A percentile compares a stretch with the other conserved stretches of the same genome.
phyloP scores from a whole-genome alignment of 805 yeast genomes.

The Barnettozyma wickerhamii region DNA sequence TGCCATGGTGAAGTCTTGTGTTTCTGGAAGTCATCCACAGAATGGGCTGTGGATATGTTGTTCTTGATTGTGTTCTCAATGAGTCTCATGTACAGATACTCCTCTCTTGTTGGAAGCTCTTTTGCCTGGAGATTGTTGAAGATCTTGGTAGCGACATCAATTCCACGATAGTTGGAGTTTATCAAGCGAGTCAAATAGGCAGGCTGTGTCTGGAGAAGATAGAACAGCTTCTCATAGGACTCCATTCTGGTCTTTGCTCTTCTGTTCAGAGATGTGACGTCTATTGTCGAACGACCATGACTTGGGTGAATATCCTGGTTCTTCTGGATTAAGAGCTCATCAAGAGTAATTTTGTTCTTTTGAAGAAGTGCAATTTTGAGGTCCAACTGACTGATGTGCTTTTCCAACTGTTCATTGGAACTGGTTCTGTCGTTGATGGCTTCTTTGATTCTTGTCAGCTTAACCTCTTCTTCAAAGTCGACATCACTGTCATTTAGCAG shows the following conservation, averaged over 20 bases:
- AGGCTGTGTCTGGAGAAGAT: slow-evolving; percentile 80
- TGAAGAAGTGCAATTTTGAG: slow-evolving; percentile 73
- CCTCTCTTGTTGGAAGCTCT: slow-evolving; percentile 26
- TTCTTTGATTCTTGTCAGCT: slow-evolving; percentile 62
- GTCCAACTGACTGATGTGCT: slow-evolving; percentile 69
- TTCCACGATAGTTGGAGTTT: slow-evolving; percentile 28
- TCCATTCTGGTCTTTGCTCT: slow-evolving; percentile 49
- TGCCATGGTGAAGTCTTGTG: slow-evolving; percentile 36
- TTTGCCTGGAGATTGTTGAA: slow-evolving; percentile 21
- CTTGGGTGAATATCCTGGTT: slow-evolving; percentile 4
- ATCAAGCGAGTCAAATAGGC: slow-evolving; percentile 59
- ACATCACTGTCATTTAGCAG: slow-evolving; percentile 66
- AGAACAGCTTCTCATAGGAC: slow-evolving; percentile 72
- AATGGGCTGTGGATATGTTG: slow-evolving; percentile 30
- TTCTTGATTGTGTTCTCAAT: slow-evolving; percentile 29
- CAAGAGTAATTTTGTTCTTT: slow-evolving; percentile 73
- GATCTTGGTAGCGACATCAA: slow-evolving; percentile 24
- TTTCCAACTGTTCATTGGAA: slow-evolving; percentile 66
- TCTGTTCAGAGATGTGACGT: slow-evolving; percentile 26
- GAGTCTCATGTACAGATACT: slow-evolving; percentile 21
- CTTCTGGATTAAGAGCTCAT: slow-evolving; percentile 51
- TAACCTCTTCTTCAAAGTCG: slow-evolving; percentile 73
- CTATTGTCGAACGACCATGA: slow-evolving; percentile 14
- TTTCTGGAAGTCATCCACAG: slow-evolving; percentile 22
- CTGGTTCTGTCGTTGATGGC: slow-evolving; percentile 65